phyloP scores from a whole-genome alignment of 2,329 filamentous ascomycete species.

The Tolypocladium pustulatum region DNA sequence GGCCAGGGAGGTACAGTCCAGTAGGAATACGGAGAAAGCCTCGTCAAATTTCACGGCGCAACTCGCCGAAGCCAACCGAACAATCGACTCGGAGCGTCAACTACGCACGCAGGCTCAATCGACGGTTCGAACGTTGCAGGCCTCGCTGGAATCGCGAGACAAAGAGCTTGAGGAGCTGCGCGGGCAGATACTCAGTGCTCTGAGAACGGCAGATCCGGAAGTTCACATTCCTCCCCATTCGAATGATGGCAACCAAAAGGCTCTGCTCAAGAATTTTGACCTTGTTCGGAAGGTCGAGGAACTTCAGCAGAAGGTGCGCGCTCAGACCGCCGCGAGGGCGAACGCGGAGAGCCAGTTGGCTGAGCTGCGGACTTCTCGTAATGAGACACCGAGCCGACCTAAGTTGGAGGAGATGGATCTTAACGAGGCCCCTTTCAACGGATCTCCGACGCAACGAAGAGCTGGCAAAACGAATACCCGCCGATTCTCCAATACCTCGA shows the following conservation, averaged over 20 bases:
- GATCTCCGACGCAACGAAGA: constrained; percentile 64
- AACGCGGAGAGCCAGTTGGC: constrained; percentile 76
- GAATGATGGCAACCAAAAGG: constrained; percentile 50
- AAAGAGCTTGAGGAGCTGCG: constrained; percentile 73
- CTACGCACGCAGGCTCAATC: constrained; percentile 75
- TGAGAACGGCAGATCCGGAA: constrained; percentile 79
- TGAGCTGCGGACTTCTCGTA: constrained; percentile 64
- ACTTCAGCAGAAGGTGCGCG: constrained; percentile 75
- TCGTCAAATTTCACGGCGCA: constrained; percentile 72
- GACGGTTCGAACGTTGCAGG: constrained; percentile 72
- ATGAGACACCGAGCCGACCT: constrained; percentile 60
- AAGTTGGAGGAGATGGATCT: constrained; percentile 80
- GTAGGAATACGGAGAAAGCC: constrained; percentile 80
- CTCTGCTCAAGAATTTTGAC: constrained; percentile 66
- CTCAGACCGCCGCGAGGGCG: constrained; percentile 69
- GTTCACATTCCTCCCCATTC: constrained; percentile 52
- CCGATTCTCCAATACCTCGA: constrained; percentile 64
- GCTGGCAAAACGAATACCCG: constrained; percentile 41
- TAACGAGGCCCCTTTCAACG: constrained; percentile 64
- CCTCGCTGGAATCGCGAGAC: constrained; percentile 67
- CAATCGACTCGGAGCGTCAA: constrained; percentile 82
- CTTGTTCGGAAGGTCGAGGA: constrained; percentile 79
- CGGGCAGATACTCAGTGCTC: constrained; percentile 67
- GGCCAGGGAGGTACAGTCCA: constrained; percentile 78
- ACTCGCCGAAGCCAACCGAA: constrained; percentile 79